Evolutionary conservation across 2,329 filamentous ascomycete genomes (phyloP), one percentile per base, ranked within the genome.

Genomic region (Arthroderma sp.): DNA sequence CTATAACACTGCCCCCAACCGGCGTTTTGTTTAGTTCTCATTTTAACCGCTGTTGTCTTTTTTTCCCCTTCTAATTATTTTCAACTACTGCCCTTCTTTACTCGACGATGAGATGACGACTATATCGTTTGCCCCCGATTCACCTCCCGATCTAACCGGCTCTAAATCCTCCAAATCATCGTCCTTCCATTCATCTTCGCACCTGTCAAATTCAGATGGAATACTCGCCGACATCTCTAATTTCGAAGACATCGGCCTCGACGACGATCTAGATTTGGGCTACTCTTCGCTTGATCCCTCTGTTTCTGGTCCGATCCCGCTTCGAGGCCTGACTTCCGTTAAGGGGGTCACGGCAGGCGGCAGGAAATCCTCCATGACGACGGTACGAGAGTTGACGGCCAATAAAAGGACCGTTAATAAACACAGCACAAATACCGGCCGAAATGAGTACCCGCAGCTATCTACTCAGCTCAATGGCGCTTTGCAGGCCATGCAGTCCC

Each of bases 151-250:
- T 56, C 78, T 94, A 66, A 86, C 83, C 51, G 75, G 73, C 53
- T 93, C 86, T 49, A 93, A 89, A 64, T 91, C 86, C 50, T 94
- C 86, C 52, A 93, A 91, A 65, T 87, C 86, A 29, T 93, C 86
- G 4, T 94, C 86, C 41, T 83, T 89, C 57, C 82, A 82, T 54
- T 94, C 87, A 33, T 80, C 83, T 46, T 80, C 77, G 50, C 82
- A 80, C 43, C 69, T 78, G 56, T 82, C 86, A 56, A 83, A 85
- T 54, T 64, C 67, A 28, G 78, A 81, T 57, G 77, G 73, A 53
- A 73, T 79, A 42, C 68, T 84, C 38, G 73, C 78, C 43, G 85
- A 94, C 58, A 76, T 82, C 47, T 80, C 78, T 51, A 80, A 95
- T 61, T 95, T 95, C 56, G 89, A 96, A 62, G 89, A 95, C 52